Evolutionary conservation across 345 rosid genomes (phyloP).

Genomic region (Chamaenerion angustifolium): DNA sequence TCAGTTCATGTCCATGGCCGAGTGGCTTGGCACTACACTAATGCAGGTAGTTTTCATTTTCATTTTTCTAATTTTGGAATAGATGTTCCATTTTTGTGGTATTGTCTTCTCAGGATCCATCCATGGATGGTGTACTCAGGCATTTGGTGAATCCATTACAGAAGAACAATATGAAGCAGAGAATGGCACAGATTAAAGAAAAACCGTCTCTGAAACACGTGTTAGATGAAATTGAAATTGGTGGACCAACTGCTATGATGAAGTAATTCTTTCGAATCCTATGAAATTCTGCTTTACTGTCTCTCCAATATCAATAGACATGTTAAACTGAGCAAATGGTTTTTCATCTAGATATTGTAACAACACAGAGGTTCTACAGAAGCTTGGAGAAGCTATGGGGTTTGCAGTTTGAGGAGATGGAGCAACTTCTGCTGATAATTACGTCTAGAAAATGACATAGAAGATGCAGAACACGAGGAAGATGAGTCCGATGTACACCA

Average conservation of each 20-base stretch:
- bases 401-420: slow-evolving; percentile 59
- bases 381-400: slow-evolving; percentile 97
- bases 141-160: slow-evolving; percentile 63
- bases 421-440: slow-evolving; percentile 41
- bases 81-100: slow-evolving; percentile 4
- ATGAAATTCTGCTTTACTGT: not conserved
- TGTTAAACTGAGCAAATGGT: not conserved
- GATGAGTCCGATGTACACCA: slow-evolving; percentile 85
- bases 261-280: slow-evolving; percentile 28
- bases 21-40: slow-evolving; percentile 37
- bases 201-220: slow-evolving; percentile 86
- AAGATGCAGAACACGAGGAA: slow-evolving; percentile 73
- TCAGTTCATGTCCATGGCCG: slow-evolving; percentile 43
- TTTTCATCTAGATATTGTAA: slow-evolving; percentile 68
- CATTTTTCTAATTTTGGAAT: not conserved
- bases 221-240: slow-evolving; percentile 80
- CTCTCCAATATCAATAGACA: not conserved
- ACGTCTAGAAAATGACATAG: slow-evolving; percentile 38
- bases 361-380: slow-evolving; percentile 66
- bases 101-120: slow-evolving; percentile 57
- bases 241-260: slow-evolving; percentile 95
- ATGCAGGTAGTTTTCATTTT: slow-evolving; percentile 41
- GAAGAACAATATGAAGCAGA: slow-evolving; percentile 70
- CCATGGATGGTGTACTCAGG: slow-evolving; percentile 80
- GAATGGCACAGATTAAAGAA: slow-evolving; percentile 73